Evolutionary conservation across 352 stramenopile species (phyloP).

Genomic region (Phytopythium chamaehyphon): DNA sequence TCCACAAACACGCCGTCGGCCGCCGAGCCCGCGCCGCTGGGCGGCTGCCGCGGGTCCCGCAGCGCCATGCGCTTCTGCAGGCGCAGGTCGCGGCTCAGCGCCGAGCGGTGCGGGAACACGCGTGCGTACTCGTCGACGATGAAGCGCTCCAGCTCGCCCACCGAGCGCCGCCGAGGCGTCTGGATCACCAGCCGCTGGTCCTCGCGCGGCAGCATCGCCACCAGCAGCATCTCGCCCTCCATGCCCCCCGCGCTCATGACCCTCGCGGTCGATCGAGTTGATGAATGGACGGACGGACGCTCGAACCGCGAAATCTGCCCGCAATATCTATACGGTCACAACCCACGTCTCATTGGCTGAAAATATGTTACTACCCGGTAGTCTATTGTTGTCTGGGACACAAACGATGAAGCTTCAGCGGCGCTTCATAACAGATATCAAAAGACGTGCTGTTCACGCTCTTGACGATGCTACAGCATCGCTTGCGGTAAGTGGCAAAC

Average conservation of each 20-base stretch:
- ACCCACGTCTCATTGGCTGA: too few relatives aligned
- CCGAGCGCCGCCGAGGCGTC: conserved; percentile 35
- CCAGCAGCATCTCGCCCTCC: conserved; percentile 57
- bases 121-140: conserved; percentile 56
- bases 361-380: too few relatives aligned
- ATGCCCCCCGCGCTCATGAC: conserved; percentile 13
- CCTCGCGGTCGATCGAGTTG: background rate
- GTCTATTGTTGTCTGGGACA: too few relatives aligned
- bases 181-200: conserved; percentile 65
- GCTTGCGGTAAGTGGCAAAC: too few relatives aligned
- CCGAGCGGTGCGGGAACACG: conserved; percentile 49
- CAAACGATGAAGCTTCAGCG: too few relatives aligned
- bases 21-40: too few relatives aligned
- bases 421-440: too few relatives aligned
- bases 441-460: too few relatives aligned
- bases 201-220: conserved; percentile 66
- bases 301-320: too few relatives aligned
- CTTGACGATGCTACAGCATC: too few relatives aligned
- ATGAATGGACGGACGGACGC: too few relatives aligned
- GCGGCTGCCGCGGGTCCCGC: conserved; percentile 32
- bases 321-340: too few relatives aligned
- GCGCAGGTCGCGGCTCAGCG: conserved; percentile 45
- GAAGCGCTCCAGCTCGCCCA: conserved; percentile 60
- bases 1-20: conserved; percentile 57
- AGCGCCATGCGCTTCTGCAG: conserved; percentile 75